Conservation (phyloP, 495 filamentous ascomycete genomes). For the Aspergillus indologenus region DNA sequence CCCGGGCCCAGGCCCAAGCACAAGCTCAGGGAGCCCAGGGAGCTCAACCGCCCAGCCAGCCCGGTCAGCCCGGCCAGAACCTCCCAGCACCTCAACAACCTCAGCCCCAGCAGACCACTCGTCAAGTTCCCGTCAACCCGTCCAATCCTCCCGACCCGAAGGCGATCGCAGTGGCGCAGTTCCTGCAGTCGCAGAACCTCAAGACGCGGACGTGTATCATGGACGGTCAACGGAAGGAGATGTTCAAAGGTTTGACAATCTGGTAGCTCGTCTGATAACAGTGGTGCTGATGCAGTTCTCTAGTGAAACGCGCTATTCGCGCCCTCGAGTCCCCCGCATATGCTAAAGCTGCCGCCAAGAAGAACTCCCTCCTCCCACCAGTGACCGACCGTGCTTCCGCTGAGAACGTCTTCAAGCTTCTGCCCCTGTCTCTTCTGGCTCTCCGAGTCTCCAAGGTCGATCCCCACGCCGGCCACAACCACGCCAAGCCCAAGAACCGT, state of each 20-base stretch:
- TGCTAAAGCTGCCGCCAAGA: constrained; percentile 70
- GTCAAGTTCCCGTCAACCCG: constrained; percentile 57
- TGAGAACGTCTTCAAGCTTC: constrained; percentile 90
- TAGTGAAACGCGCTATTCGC: constrained; percentile 95
- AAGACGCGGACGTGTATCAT: constrained; percentile 91
- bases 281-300: neutral
- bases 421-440: constrained; percentile 92
- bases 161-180: constrained; percentile 85
- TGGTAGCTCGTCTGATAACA: neutral
- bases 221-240: constrained; percentile 95
- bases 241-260: constrained; percentile 75
- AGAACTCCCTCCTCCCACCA: constrained; percentile 84
- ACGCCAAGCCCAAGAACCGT: constrained; percentile 77
- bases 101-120: constrained; percentile 38
- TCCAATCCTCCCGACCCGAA: constrained; percentile 78
- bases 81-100: constrained; percentile 33
- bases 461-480: constrained; percentile 65
- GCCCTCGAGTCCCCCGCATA: constrained; percentile 89
- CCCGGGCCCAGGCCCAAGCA: constrained; percentile 42
- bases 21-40: constrained; percentile 35
- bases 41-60: constrained; percentile 31
- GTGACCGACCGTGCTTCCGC: constrained; percentile 82
- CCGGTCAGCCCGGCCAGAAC: constrained; percentile 30
- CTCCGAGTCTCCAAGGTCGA: constrained; percentile 87
- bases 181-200: constrained; percentile 76